These are phyloP conservation scores for Lotmaria passim DNA, from an alignment of 208 protist genomes.

Conservation along the genomic window DNA sequence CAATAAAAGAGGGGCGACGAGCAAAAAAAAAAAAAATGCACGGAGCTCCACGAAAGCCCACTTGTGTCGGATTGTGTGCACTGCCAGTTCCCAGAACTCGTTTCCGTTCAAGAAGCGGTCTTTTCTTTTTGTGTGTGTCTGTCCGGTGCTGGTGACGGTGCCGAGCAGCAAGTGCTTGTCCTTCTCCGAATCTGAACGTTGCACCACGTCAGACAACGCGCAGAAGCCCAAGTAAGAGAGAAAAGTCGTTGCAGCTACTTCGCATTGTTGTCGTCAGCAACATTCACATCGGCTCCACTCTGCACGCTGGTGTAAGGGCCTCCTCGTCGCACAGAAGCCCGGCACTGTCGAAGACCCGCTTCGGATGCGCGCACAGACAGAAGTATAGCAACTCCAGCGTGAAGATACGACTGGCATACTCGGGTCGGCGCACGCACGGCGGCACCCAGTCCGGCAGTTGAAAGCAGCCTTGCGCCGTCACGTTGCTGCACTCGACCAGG, in stretches of 20 bases:
- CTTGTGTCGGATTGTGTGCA: no score
- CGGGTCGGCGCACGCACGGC: slow-evolving; percentile 20
- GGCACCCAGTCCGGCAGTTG: slow-evolving; percentile 62
- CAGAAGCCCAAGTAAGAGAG: neutral
- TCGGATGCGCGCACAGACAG: slow-evolving; percentile 53
- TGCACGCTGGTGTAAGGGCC: slow-evolving; percentile 45
- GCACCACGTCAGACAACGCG: no score
- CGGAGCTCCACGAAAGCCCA: no score
- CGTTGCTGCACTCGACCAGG: slow-evolving; percentile 61
- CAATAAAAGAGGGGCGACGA: no score
- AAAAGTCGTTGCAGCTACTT: neutral
- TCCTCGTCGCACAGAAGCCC: slow-evolving; percentile 43
- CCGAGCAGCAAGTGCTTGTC: no score
- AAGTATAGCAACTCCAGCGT: slow-evolving; percentile 77
- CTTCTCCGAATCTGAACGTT: no score
- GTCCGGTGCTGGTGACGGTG: no score
- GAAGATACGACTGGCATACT: slow-evolving; percentile 47
- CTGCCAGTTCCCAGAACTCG: no score
- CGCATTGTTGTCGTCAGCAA: neutral
- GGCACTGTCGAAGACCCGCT: slow-evolving; percentile 43
- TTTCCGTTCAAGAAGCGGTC: no score
- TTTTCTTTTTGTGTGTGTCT: no score
- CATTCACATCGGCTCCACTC: slow-evolving; percentile 38
- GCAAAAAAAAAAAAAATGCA: no score
- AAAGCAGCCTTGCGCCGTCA: slow-evolving; percentile 44